Percentiles rank a stretch among this genome's conserved stretches.
Evolutionary conservation across 331 rosid species (phyloP).

Genomic region (Rosa hybrid): DNA sequence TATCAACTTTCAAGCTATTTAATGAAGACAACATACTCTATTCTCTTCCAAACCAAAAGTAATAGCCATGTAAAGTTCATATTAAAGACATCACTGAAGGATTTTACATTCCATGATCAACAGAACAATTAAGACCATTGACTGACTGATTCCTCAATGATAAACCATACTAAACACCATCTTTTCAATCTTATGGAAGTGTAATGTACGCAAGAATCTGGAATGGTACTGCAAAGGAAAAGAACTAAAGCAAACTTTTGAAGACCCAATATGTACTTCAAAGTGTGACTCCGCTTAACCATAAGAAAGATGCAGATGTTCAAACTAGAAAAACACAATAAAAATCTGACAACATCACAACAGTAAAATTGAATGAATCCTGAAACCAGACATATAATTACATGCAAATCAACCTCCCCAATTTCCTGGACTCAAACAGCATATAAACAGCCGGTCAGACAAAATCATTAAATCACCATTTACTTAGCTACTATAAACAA

Average conservation of each 20-base stretch:
- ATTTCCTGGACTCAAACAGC: background rate
- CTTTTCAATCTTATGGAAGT: background rate
- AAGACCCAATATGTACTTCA: too few relatives aligned
- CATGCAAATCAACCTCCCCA: background rate
- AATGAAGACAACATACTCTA: background rate
- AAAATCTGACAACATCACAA: background rate
- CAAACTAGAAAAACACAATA: background rate
- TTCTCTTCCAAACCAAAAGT: background rate
- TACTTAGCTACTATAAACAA: background rate
- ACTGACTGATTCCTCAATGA: background rate
- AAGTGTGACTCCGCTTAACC: background rate
- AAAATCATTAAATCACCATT: background rate
- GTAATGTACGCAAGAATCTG: background rate
- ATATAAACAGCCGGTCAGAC: background rate
- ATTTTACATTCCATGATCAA: background rate
- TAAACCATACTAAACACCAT: background rate
- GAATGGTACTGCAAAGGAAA: background rate
- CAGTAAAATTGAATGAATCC: background rate
- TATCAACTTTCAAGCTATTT: background rate
- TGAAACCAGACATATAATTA: too few relatives aligned
- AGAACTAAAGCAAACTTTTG: too few relatives aligned
- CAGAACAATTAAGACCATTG: background rate
- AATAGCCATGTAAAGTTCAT: background rate
- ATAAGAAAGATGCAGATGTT: background rate
- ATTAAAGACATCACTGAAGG: background rate